Evolutionary conservation across 352 stramenopile species (phyloP).

Genomic region (Pythium phragmiticola): DNA sequence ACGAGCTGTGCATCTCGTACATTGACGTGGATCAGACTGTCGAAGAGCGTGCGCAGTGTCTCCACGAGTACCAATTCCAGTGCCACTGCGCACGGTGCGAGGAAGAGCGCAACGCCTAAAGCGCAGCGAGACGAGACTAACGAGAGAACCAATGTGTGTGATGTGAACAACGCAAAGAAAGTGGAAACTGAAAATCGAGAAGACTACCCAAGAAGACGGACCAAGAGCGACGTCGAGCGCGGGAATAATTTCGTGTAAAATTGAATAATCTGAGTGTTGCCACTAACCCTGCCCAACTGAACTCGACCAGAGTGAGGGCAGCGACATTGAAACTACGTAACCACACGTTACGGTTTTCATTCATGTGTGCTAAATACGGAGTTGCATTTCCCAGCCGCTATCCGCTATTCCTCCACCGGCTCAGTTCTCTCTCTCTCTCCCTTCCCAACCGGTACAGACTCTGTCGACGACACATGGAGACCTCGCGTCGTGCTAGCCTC

Average conservation of each 20-base stretch:
- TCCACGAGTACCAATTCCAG: slow-evolving; percentile 81
- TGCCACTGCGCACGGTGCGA: slow-evolving; percentile 68
- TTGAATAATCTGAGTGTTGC: too few species aligned
- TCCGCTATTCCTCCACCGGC: too few species aligned
- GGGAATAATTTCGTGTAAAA: too few species aligned
- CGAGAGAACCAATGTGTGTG: too few species aligned
- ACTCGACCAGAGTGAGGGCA: too few species aligned
- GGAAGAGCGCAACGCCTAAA: slow-evolving; percentile 56
- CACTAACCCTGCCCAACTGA: too few species aligned
- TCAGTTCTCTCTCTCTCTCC: too few species aligned
- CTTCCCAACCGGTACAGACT: too few species aligned
- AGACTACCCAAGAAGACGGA: not conserved
- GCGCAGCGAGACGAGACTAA: not conserved
- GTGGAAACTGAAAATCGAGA: not conserved
- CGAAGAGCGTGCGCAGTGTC: slow-evolving; percentile 73
- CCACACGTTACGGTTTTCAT: too few species aligned
- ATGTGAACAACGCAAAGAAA: not conserved
- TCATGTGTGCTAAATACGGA: too few species aligned
- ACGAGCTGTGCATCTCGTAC: slow-evolving; percentile 96
- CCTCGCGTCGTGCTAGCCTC: not conserved
- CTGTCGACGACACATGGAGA: not conserved
- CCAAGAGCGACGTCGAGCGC: not conserved
- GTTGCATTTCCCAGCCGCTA: too few species aligned
- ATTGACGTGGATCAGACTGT: slow-evolving; percentile 88
- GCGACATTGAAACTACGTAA: too few species aligned